Evolutionary conservation across 306 rosid species (phyloP), one percentile per base, ranked within the genome.

Genomic region (Delonix regia): DNA sequence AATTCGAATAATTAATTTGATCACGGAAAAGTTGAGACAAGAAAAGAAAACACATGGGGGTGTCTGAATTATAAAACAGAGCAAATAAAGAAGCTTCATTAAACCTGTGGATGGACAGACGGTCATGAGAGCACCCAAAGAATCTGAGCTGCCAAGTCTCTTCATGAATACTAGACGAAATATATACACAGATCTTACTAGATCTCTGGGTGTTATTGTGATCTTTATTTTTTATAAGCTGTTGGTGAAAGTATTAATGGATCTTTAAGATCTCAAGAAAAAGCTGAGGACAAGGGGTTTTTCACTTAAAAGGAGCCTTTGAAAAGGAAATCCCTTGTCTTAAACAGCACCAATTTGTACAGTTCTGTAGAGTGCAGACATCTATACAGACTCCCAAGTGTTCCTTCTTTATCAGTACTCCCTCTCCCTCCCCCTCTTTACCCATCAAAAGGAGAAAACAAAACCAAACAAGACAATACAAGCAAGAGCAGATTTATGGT

Each of bases 131-230:
- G 89, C 67, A 49, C 84, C 83, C 25, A 89, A 34, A 34, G 94
- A 91, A 76, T 89, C 97, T 33, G 91, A 86, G 79, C 85, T 91
- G 74, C 83, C n/a, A 33, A 85, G 90, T 83, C 97, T 86, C 92
- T 91, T 91, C 94, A 91, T 91, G 87, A 63, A 7, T 16, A 24
- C 62, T 33, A 71, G 34, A 82, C 30, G 44, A 60, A 30, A 14
- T 25, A 22, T 14, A 28, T 12, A 60, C 16, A 12, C 71, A 41
- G 88, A 84, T 82, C 88, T 83, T 72, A 65, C 30, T 65, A 65
- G 51, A 65, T 65, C 49, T 39, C 4, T 38, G 57, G 51, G 49
- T 0, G 27, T 47, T 55, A 67, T 47, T 62, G 77, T 51, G 41
- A 60, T 52, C 55, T 75, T 41, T 30, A 36, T 71, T 42, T 45